Evolutionary conservation across 106 monocot species (phyloP).

Genomic region (Phalaenopsis aphrodite): DNA sequence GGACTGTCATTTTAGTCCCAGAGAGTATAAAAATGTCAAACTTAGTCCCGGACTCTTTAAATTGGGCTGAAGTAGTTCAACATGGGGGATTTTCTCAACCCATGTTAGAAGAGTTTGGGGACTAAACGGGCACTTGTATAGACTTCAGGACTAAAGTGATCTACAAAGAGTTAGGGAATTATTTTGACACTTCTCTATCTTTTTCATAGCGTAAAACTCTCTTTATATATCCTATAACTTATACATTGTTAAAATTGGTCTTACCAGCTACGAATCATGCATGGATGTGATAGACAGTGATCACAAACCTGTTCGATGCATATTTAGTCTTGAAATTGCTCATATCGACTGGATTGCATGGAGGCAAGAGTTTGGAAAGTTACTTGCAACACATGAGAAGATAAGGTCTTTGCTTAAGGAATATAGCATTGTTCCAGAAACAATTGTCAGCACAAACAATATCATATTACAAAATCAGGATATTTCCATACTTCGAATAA

Average conservation of each 20-base stretch:
- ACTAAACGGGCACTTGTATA: no score
- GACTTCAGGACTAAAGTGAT: no score
- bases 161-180: no score
- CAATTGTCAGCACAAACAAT: slow-evolving; percentile 52
- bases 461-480: slow-evolving; percentile 56
- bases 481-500: slow-evolving; percentile 34
- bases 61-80: no score
- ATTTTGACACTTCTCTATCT: no score
- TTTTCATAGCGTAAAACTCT: neutral
- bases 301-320: slow-evolving; percentile 15
- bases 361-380: slow-evolving; percentile 45
- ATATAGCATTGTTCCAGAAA: slow-evolving; percentile 42
- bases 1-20: no score
- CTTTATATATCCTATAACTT: neutral
- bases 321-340: slow-evolving; percentile 46
- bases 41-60: no score
- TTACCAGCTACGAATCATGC: slow-evolving; percentile 11
- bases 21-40: no score
- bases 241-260: neutral
- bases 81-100: no score
- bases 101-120: no score
- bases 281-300: slow-evolving; percentile 16
- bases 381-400: slow-evolving; percentile 35
- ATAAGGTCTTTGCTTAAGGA: slow-evolving; percentile 35
- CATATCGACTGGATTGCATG: slow-evolving; percentile 39